Evolutionary conservation across 1,139 yeast species (phyloP).

Genomic region (Kluyveromyces marxianus): DNA sequence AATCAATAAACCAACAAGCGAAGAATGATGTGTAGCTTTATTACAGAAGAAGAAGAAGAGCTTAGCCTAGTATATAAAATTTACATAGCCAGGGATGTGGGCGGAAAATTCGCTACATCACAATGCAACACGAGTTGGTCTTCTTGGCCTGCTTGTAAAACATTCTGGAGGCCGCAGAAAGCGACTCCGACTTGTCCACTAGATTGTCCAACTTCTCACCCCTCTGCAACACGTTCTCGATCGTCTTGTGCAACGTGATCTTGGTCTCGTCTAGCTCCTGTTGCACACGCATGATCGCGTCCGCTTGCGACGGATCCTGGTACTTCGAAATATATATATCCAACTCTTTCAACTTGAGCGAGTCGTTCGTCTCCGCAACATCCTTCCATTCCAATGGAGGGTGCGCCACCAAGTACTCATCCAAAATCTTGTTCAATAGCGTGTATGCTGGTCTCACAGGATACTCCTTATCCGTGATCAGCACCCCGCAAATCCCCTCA

Average conservation of each 20-base stretch:
- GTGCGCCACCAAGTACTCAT: slow-evolving; percentile 80
- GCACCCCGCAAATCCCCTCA: slow-evolving; percentile 90
- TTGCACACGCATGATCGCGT: slow-evolving; percentile 93
- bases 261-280: slow-evolving; percentile 97
- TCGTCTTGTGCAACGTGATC: slow-evolving; percentile 91
- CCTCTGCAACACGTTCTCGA: slow-evolving; percentile 87
- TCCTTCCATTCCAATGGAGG: slow-evolving; percentile 66
- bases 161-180: slow-evolving; percentile 82
- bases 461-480: slow-evolving; percentile 89
- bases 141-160: slow-evolving; percentile 96
- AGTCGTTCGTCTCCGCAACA: slow-evolving; percentile 42
- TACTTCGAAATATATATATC: slow-evolving; percentile 70
- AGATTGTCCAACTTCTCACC: slow-evolving; percentile 92
- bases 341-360: slow-evolving; percentile 54
- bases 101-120: slow-evolving; percentile 41
- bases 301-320: slow-evolving; percentile 97
- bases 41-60: neutral
- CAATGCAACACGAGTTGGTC: slow-evolving; percentile 91
- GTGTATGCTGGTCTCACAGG: slow-evolving; percentile 98
- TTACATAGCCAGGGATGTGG: neutral
- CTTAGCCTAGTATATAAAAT: neutral
- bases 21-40: no score
- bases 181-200: slow-evolving; percentile 92
- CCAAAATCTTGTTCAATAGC: slow-evolving; percentile 79
- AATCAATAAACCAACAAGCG: no score